Evolutionary conservation across 1,284 basidiomycete species (phyloP).

Genomic region (Heterobasidion occidentale): DNA sequence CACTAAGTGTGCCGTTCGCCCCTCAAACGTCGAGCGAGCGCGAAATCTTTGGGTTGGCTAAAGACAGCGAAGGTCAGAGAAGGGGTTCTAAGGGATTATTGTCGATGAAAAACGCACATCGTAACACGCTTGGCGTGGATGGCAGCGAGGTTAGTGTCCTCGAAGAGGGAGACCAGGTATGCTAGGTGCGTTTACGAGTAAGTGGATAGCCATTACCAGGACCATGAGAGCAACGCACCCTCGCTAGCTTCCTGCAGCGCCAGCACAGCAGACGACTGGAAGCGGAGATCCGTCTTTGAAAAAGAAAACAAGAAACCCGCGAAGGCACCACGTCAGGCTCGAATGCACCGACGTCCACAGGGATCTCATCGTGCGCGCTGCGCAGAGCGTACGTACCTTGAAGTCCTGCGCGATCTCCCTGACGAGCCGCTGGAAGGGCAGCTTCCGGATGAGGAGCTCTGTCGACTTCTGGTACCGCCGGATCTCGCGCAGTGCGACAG

Average conservation of each 20-base stretch:
- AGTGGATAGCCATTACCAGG: not conserved
- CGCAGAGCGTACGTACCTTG: not conserved
- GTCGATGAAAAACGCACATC: not conserved
- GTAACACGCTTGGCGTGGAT: slow-evolving; percentile 5
- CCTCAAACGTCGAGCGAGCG: slow-evolving; percentile 47
- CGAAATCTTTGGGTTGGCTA: slow-evolving; percentile 39
- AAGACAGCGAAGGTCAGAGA: not conserved
- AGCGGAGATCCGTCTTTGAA: slow-evolving; percentile 46
- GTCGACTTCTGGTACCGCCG: slow-evolving; percentile 4
- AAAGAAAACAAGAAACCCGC: no score
- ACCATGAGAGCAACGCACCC: slow-evolving; percentile 2
- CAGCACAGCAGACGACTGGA: slow-evolving; percentile 56
- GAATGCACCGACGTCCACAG: no score
- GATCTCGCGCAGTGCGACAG: slow-evolving; percentile 4
- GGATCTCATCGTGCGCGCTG: no score
- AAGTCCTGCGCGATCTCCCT: slow-evolving; percentile 5
- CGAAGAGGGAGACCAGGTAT: slow-evolving; percentile 59
- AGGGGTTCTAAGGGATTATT: not conserved
- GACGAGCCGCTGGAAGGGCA: slow-evolving; percentile 4
- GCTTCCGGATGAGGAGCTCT: slow-evolving; percentile 3
- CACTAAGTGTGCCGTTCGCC: slow-evolving; percentile 23
- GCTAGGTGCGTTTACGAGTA: slow-evolving; percentile 17
- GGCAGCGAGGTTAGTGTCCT: slow-evolving; percentile 36
- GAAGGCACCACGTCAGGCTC: no score
- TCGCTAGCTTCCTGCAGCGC: slow-evolving; percentile 56